Percentiles rank a stretch among this genome's conserved stretches.
Evolutionary conservation across 352 stramenopile species (phyloP).

Genomic region (Phytopythium montanum): DNA sequence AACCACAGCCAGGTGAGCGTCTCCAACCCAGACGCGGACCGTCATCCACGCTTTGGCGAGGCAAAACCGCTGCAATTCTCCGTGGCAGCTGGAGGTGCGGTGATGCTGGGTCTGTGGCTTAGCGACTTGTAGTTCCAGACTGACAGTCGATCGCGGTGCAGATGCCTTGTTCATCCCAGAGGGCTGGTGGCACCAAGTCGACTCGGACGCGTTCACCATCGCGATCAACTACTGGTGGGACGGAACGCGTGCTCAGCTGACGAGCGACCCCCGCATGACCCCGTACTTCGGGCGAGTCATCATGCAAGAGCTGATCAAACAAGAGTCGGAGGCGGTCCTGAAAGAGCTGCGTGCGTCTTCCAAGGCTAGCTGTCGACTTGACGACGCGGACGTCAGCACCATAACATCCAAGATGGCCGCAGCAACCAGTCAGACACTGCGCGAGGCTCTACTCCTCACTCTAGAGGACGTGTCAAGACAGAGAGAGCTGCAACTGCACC

Average conservation of each 20-base stretch:
- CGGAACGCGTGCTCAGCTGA: conserved; percentile 50
- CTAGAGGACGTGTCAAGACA: conserved; percentile 17
- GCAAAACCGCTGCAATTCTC: conserved; percentile 24
- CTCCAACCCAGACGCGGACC: conserved; percentile 25
- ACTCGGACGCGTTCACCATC: conserved; percentile 70
- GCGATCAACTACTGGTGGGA: conserved; percentile 85
- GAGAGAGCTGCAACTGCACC: conserved; percentile 4
- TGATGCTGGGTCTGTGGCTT: background rate
- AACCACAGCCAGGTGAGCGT: conserved; percentile 77
- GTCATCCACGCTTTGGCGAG: conserved; percentile 29
- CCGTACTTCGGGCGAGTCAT: conserved; percentile 68
- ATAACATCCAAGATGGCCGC: conserved; percentile 12
- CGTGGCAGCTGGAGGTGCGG: conserved; percentile 46
- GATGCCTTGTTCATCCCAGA: conserved; percentile 78
- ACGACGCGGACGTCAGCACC: conserved; percentile 7
- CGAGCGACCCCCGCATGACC: conserved; percentile 32
- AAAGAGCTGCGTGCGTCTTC: conserved; percentile 11
- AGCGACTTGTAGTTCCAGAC: background rate
- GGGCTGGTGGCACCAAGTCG: conserved; percentile 86
- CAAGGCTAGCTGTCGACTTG: background rate
- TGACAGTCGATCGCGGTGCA: conserved; percentile 10
- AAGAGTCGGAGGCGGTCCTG: conserved; percentile 29
- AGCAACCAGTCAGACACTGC: conserved; percentile 15
- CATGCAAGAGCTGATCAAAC: conserved; percentile 54
- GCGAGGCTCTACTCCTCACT: conserved; percentile 33